Conservation (phyloP, 495 filamentous ascomycete species). For the Aeminium ludgeri region DNA sequence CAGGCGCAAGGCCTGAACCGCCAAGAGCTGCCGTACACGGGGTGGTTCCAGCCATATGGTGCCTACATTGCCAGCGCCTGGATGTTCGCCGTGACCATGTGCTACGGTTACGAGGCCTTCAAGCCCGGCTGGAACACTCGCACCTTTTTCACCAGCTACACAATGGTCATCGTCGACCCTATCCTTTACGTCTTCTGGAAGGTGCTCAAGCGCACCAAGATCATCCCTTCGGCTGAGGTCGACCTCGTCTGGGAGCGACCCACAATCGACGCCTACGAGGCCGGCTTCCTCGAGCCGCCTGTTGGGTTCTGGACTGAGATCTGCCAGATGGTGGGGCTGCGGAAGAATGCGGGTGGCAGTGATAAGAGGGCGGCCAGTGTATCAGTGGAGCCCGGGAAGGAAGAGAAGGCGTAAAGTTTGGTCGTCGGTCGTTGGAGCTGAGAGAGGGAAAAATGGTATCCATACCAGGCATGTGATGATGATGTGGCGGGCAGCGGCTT, state of each 20-base stretch:
- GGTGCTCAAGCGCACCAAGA: conserved; percentile 35
- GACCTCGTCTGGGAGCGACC: conserved; percentile 41
- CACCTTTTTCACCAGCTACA: conserved; percentile 42
- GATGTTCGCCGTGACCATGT: conserved; percentile 31
- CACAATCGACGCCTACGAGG: conserved; percentile 26
- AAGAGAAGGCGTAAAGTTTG: too few species aligned
- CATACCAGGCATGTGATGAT: too few species aligned
- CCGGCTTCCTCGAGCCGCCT: conserved; percentile 17
- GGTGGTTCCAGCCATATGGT: conserved; percentile 42
- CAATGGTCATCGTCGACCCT: conserved; percentile 39
- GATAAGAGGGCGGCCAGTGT: conserved; percentile 1
- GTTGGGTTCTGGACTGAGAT: conserved; percentile 31
- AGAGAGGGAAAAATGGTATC: too few species aligned
- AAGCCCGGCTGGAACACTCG: conserved; percentile 32
- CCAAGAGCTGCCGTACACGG: conserved; percentile 38
- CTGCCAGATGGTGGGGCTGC: conserved; percentile 16
- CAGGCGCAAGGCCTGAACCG: conserved; percentile 44
- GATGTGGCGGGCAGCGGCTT: too few species aligned
- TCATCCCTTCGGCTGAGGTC: conserved; percentile 30
- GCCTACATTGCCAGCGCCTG: conserved; percentile 33
- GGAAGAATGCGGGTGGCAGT: conserved; percentile 2
- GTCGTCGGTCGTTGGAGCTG: too few species aligned
- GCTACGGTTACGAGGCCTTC: conserved; percentile 40
- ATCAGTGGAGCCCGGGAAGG: too few species aligned
- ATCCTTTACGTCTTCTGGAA: conserved; percentile 44